Conservation (phyloP, 768 basidiomycete species). For the Cubamyces lactineus region DNA sequence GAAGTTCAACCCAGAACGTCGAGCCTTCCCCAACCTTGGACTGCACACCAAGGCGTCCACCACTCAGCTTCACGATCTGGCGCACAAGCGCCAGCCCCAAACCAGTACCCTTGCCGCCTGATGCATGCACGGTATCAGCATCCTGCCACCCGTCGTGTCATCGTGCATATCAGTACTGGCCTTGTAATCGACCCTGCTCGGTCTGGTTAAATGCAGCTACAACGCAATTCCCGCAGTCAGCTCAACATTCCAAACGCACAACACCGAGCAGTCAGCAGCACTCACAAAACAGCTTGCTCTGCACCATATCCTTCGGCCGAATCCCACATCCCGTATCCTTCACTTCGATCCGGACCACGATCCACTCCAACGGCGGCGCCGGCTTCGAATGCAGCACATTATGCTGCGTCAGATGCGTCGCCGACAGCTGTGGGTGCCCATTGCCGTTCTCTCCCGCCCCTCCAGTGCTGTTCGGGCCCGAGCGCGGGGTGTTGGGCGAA, state of each 20-base stretch:
- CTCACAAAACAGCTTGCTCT: constrained; percentile 73
- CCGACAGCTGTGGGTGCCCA: constrained; percentile 31
- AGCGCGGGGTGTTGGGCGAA: background rate
- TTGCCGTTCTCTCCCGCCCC: background rate
- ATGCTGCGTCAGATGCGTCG: constrained; percentile 48
- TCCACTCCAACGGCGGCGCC: constrained; percentile 51
- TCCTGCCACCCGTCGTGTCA: background rate
- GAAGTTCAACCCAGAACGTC: constrained; percentile 88
- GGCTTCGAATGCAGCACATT: constrained; percentile 48
- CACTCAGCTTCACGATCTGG: constrained; percentile 55
- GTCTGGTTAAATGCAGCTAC: constrained; percentile 79
- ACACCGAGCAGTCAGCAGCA: constrained; percentile 7
- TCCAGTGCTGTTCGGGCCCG: background rate
- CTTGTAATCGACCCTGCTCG: constrained; percentile 74
- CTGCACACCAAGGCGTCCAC: constrained; percentile 47
- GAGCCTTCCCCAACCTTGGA: constrained; percentile 65
- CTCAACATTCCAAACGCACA: background rate
- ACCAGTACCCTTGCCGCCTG: constrained; percentile 55
- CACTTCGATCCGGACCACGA: constrained; percentile 85
- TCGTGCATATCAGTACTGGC: background rate
- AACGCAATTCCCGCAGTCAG: background rate
- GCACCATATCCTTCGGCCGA: constrained; percentile 64
- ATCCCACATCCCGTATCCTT: constrained; percentile 76
- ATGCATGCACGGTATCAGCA: background rate
- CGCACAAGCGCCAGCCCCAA: constrained; percentile 55